Evolutionary conservation across 2,329 filamentous ascomycete species (phyloP).

Genomic region (Colletotrichum truncatum): DNA sequence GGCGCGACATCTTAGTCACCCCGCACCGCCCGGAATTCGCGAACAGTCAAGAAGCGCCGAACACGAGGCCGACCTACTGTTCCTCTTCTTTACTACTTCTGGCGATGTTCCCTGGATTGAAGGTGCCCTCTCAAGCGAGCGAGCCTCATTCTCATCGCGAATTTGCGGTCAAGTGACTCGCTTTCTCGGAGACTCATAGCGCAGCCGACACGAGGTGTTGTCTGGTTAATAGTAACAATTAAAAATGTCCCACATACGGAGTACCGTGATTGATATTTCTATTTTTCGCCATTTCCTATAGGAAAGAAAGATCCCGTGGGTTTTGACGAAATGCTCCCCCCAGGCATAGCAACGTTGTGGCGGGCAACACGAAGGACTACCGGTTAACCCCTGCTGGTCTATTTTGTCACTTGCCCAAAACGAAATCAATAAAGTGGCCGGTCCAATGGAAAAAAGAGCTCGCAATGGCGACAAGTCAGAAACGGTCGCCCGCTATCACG

Average conservation of each 20-base stretch:
- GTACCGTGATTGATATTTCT: neutral
- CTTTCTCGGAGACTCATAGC: neutral
- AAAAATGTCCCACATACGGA: neutral
- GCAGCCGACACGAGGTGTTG: neutral
- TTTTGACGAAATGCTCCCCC: neutral
- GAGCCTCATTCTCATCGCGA: neutral
- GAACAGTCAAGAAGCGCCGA: conserved; percentile 7
- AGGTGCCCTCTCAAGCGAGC: neutral
- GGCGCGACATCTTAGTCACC: neutral
- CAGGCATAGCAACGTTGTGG: neutral
- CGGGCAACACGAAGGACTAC: conserved; percentile 14
- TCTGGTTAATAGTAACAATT: neutral
- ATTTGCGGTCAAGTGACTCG: neutral
- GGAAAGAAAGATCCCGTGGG: neutral
- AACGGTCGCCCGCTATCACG: neutral
- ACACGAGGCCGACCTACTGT: neutral
- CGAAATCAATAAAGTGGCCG: conserved; percentile 23
- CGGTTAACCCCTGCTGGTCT: conserved; percentile 1
- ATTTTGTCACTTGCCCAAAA: conserved; percentile 24
- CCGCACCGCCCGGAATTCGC: neutral
- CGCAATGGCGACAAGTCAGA: neutral
- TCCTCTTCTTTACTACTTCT: neutral
- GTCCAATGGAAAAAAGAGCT: conserved; percentile 14
- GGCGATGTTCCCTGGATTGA: neutral
- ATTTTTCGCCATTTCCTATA: neutral